phyloP scores from a whole-genome alignment of 306 rosid genomes.

The Arachis stenosperma region DNA sequence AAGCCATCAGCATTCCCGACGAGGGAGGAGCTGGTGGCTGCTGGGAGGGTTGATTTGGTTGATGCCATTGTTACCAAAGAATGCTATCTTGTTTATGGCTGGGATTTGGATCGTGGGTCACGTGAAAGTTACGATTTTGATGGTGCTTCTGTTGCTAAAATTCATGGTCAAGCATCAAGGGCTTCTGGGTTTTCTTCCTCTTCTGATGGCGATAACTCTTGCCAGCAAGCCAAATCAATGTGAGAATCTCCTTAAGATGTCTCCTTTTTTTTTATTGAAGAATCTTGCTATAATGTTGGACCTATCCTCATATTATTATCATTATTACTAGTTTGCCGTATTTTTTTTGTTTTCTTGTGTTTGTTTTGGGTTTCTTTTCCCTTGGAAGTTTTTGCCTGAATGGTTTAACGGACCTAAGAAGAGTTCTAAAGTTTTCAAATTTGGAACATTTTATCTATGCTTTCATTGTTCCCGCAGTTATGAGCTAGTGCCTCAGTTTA shows the following conservation, averaged over 20 bases:
- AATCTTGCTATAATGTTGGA: too few relatives aligned
- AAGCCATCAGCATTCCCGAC: conserved; percentile 74
- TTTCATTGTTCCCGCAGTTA: background rate
- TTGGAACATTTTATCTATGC: conserved; percentile 2
- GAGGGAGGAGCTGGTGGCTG: conserved; percentile 66
- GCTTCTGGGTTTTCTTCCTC: conserved; percentile 39
- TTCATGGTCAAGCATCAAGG: conserved; percentile 33
- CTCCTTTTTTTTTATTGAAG: too few relatives aligned
- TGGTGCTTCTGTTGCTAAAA: conserved; percentile 2
- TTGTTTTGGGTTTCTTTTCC: conserved; percentile 6
- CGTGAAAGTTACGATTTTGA: conserved; percentile 23
- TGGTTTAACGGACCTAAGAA: conserved; percentile 14
- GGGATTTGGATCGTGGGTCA: conserved; percentile 61
- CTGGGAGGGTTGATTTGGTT: conserved; percentile 83
- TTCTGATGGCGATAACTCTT: conserved; percentile 28
- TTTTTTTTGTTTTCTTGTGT: background rate
- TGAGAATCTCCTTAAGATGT: conserved; percentile 50
- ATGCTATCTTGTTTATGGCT: conserved; percentile 90
- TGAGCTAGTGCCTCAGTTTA: conserved; percentile 7
- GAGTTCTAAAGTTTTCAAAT: conserved; percentile 6
- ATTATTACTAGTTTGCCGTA: background rate
- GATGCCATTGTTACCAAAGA: conserved; percentile 68
- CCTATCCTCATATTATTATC: too few relatives aligned
- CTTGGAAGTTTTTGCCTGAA: conserved; percentile 11
- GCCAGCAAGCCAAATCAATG: conserved; percentile 54